Evolutionary conservation across 768 basidiomycete genomes (phyloP).

Genomic region (Daedaleopsis nitida): DNA sequence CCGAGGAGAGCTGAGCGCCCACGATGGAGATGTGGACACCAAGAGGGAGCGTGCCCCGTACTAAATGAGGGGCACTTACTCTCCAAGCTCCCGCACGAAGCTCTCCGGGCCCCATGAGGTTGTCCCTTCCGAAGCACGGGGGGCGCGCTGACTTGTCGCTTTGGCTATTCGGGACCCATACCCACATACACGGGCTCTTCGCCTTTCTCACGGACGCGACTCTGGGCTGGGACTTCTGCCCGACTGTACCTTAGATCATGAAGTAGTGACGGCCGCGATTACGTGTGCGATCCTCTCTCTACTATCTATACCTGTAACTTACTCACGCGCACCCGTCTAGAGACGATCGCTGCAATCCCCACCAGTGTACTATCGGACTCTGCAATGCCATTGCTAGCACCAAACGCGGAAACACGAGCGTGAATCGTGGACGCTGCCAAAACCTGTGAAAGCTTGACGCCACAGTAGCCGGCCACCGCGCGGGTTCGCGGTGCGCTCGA

Average conservation of each 20-base stretch:
- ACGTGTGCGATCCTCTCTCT: constrained; percentile 5
- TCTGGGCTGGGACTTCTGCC: not conserved
- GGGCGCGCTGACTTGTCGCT: not conserved
- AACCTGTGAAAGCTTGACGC: not conserved
- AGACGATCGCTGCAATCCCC: not conserved
- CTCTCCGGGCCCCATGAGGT: too few species aligned
- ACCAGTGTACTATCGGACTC: not conserved
- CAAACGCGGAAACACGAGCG: too few species aligned
- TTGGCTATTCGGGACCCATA: not conserved
- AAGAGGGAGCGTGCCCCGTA: too few species aligned
- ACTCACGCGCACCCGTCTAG: not conserved
- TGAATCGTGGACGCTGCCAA: too few species aligned
- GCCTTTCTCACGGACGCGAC: not conserved
- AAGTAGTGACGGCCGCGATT: constrained; percentile 12
- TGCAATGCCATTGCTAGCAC: not conserved
- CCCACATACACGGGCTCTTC: too few species aligned
- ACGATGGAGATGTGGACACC: too few species aligned
- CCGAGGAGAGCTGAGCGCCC: not conserved
- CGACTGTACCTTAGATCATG: constrained; percentile 13
- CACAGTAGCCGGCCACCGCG: not conserved
- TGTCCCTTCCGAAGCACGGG: too few species aligned
- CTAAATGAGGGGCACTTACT: too few species aligned
- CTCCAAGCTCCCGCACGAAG: too few species aligned
- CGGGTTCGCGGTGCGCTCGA: too few species aligned
- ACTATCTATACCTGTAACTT: not conserved